These are phyloP conservation scores for Thalassiosira profunda DNA, from an alignment of 108 stramenopile genomes.

Conservation along the genomic window DNA sequence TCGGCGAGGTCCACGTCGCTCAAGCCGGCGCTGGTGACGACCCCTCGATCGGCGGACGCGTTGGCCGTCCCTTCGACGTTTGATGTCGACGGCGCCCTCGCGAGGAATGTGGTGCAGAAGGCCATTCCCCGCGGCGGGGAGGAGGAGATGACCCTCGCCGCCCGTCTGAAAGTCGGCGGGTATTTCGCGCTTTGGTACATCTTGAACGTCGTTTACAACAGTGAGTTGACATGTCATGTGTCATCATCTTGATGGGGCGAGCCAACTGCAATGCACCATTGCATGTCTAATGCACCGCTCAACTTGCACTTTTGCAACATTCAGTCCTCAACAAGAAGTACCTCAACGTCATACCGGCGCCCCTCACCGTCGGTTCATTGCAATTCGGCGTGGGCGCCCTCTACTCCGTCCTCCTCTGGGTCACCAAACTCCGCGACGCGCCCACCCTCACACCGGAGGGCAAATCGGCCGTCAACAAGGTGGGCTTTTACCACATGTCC, in stretches of 20 bases:
- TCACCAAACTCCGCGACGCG: constrained; percentile 61
- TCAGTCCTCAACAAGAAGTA: constrained; percentile 94
- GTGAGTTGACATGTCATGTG: constrained; percentile 58
- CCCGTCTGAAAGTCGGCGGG: constrained; percentile 65
- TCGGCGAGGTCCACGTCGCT: too few species aligned
- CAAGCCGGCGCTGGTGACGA: not conserved
- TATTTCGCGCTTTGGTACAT: constrained; percentile 97
- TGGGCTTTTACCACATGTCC: constrained; percentile 87
- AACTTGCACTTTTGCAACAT: not conserved
- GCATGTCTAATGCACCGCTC: too few species aligned
- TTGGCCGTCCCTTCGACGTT: not conserved
- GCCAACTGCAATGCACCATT: too few species aligned
- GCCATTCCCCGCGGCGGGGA: constrained; percentile 29
- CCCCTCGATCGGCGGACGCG: not conserved
- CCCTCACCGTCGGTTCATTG: constrained; percentile 86
- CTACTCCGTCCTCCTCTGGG: constrained; percentile 82
- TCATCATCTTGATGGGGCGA: too few species aligned
- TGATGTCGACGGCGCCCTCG: not conserved
- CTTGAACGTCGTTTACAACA: constrained; percentile 97
- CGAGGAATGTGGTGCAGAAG: too few species aligned
- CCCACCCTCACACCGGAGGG: constrained; percentile 65
- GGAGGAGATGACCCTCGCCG: not conserved
- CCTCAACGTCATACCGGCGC: constrained; percentile 91
- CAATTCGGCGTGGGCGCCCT: constrained; percentile 92
- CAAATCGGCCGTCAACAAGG: constrained; percentile 44